phyloP scores from a whole-genome alignment of 495 filamentous ascomycete genomes.

The Tuber microsphaerosporum region DNA sequence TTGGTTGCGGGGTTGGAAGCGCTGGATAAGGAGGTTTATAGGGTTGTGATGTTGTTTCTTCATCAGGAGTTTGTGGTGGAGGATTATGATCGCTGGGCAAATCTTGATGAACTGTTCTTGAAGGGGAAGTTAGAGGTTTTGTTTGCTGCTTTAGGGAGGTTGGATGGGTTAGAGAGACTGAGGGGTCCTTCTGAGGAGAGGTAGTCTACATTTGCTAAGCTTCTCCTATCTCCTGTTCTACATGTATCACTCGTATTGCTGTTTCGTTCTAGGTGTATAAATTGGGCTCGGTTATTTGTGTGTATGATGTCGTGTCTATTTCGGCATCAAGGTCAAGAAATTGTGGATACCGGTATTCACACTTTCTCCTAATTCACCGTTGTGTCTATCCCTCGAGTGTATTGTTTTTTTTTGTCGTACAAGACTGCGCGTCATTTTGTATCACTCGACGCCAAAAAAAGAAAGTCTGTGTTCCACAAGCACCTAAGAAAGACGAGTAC shows the following conservation, averaged over 20 bases:
- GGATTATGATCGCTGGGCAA: neutral
- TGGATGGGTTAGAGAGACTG: neutral
- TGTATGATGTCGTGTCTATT: neutral
- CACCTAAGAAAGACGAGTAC: neutral
- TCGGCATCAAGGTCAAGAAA: neutral
- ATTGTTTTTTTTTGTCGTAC: neutral
- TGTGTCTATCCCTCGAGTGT: neutral
- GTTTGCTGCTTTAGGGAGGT: neutral
- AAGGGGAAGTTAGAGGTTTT: neutral
- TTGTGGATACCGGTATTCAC: neutral
- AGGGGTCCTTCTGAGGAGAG: neutral
- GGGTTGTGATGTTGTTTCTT: neutral
- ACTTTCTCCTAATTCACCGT: neutral
- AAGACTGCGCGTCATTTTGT: neutral
- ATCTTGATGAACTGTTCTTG: neutral
- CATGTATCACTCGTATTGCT: neutral
- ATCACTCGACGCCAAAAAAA: neutral
- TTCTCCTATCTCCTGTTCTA: neutral
- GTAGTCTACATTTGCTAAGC: neutral
- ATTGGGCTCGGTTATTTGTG: neutral
- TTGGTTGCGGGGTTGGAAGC: neutral
- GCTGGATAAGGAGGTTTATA: constrained; percentile 5
- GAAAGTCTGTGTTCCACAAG: neutral
- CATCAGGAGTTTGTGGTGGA: neutral
- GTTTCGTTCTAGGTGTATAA: neutral